phyloP scores from a whole-genome alignment of 2,329 filamentous ascomycete species.

The Aspergillus hiratsukae region DNA sequence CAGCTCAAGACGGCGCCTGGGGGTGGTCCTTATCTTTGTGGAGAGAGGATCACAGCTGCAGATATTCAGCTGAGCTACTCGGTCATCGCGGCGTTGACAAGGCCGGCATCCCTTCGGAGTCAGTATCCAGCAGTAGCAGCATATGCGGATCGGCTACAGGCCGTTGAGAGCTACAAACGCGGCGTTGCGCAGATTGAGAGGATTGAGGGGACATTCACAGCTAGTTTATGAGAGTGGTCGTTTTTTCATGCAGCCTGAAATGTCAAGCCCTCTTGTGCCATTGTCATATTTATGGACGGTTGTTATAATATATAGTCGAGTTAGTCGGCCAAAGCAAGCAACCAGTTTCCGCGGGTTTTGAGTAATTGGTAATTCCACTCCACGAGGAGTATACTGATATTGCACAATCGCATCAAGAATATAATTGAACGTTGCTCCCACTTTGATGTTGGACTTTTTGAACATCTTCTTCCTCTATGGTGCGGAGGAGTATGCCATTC shows the following conservation, averaged over 20 bases:
- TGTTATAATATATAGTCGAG: too few relatives aligned
- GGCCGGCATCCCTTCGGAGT: constrained; percentile 11
- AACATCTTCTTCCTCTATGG: too few relatives aligned
- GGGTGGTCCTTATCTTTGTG: constrained; percentile 39
- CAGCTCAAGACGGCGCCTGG: constrained; percentile 41
- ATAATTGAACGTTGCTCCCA: too few relatives aligned
- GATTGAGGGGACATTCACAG: background rate
- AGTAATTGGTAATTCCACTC: too few relatives aligned
- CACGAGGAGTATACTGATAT: too few relatives aligned
- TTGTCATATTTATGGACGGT: too few relatives aligned
- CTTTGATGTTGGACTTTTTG: too few relatives aligned
- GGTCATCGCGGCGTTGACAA: constrained; percentile 34
- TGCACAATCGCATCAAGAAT: too few relatives aligned
- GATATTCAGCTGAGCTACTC: constrained; percentile 48
- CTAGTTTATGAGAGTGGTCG: background rate
- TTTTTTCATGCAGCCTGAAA: background rate
- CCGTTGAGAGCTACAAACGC: background rate
- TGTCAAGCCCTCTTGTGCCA: too few relatives aligned
- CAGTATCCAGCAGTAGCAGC: background rate
- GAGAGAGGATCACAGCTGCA: constrained; percentile 40
- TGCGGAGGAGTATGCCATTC: too few relatives aligned
- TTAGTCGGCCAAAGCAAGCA: too few relatives aligned
- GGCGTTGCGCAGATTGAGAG: background rate
- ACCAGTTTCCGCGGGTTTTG: too few relatives aligned
- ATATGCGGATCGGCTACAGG: background rate